Evolutionary conservation across 352 stramenopile genomes (phyloP).

Genomic region (Pythium biforme): DNA sequence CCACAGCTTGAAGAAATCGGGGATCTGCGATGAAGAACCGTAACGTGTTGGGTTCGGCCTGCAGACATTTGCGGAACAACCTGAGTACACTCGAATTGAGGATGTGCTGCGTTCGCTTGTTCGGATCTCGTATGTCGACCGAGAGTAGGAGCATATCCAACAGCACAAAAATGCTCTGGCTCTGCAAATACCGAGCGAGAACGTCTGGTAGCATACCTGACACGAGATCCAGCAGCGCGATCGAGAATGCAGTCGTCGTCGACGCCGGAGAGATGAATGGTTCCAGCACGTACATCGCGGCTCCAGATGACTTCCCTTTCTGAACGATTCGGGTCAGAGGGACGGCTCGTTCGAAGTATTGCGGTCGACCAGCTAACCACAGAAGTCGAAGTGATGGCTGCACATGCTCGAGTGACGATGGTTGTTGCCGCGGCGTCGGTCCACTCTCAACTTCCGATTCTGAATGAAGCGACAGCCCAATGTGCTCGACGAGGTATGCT

Average conservation of each 20-base stretch:
- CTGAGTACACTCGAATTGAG: constrained; percentile 5
- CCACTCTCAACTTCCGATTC: neutral
- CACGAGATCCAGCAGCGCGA: constrained; percentile 12
- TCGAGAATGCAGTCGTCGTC: constrained; percentile 1
- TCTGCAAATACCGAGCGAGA: constrained; percentile 6
- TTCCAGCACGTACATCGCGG: constrained; percentile 9
- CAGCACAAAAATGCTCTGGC: constrained; percentile 10
- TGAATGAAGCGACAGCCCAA: neutral
- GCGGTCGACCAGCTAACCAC: constrained; percentile 4
- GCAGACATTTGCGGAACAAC: constrained; percentile 2
- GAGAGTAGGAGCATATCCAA: constrained; percentile 15
- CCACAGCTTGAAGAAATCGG: constrained; percentile 12
- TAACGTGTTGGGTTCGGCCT: constrained; percentile 8
- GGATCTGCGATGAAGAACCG: constrained; percentile 17
- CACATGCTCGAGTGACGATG: neutral
- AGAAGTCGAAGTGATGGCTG: constrained; percentile 6
- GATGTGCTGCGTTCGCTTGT: constrained; percentile 2
- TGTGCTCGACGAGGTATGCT: neutral
- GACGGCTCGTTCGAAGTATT: constrained; percentile 10
- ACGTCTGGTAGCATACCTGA: neutral
- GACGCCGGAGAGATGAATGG: constrained; percentile 5
- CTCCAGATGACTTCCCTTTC: neutral
- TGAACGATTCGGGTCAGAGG: constrained; percentile 1
- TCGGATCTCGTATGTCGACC: neutral
- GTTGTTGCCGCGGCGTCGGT: neutral